phyloP scores from a whole-genome alignment of 306 rosid species.

The Potentilla sterilis region DNA sequence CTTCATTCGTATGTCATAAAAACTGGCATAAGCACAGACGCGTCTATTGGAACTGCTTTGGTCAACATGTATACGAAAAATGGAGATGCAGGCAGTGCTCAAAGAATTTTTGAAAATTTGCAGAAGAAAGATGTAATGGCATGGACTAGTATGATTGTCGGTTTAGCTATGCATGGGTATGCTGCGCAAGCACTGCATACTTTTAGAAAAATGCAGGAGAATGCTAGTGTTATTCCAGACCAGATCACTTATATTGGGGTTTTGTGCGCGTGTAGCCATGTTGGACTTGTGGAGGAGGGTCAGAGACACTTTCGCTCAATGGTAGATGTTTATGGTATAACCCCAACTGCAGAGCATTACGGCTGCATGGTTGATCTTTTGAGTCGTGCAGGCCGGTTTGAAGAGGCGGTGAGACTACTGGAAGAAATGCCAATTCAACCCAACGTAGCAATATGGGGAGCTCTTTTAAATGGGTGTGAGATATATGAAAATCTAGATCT shows the following conservation, averaged over 20 bases:
- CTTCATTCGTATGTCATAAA: slow-evolving; percentile 55
- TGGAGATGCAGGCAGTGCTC: slow-evolving; percentile 55
- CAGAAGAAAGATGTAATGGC: slow-evolving; percentile 62
- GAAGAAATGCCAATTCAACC: slow-evolving; percentile 51
- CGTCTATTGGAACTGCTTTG: slow-evolving; percentile 60
- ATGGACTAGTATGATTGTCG: slow-evolving; percentile 69
- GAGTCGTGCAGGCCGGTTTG: slow-evolving; percentile 63
- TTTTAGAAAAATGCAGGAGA: slow-evolving; percentile 66
- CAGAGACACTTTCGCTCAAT: slow-evolving; percentile 48
- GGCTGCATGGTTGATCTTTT: slow-evolving; percentile 79
- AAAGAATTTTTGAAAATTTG: slow-evolving; percentile 43
- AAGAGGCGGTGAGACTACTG: slow-evolving; percentile 56
- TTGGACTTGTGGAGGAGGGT: slow-evolving; percentile 64
- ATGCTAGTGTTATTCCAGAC: slow-evolving; percentile 50
- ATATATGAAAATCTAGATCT: slow-evolving; percentile 61
- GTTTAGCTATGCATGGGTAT: slow-evolving; percentile 65
- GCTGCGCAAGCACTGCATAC: slow-evolving; percentile 56
- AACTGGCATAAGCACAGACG: slow-evolving; percentile 35
- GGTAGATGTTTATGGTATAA: slow-evolving; percentile 44
- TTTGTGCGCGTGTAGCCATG: slow-evolving; percentile 66
- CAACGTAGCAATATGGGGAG: slow-evolving; percentile 57
- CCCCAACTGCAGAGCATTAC: slow-evolving; percentile 70
- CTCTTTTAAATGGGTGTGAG: slow-evolving; percentile 76
- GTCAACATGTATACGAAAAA: slow-evolving; percentile 66
- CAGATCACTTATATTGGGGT: slow-evolving; percentile 61